Percentiles rank a stretch among this genome's conserved stretches.
Conservation (phyloP, 352 stramenopile species). For the Pythium pyrilobum region DNA sequence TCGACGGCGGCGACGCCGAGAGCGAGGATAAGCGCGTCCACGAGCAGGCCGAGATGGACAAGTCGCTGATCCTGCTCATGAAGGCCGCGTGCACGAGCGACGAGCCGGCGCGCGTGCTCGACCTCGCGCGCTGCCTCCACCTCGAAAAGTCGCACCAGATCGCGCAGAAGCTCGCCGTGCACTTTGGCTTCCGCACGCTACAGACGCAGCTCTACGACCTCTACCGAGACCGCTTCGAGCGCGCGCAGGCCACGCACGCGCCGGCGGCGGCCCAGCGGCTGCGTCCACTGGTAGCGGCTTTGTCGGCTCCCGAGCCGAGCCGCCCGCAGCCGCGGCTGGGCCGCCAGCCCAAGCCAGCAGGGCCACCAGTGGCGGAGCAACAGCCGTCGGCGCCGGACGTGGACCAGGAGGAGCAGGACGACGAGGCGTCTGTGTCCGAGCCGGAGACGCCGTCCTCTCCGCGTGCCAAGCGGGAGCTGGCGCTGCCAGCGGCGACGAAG, state of each 20-base stretch:
- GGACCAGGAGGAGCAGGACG: not conserved
- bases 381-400: slow-evolving; percentile 8
- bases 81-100: slow-evolving; percentile 68
- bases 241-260: slow-evolving; percentile 2
- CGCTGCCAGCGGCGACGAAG: not conserved
- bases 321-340: slow-evolving; percentile 17
- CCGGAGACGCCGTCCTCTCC: slow-evolving; percentile 12
- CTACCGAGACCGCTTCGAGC: slow-evolving; percentile 59
- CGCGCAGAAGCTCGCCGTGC: slow-evolving; percentile 73
- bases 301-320: slow-evolving; percentile 8
- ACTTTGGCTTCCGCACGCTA: slow-evolving; percentile 71
- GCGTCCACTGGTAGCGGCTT: not conserved
- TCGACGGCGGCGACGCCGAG: slow-evolving; percentile 22
- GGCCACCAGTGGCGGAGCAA: not conserved
- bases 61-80: slow-evolving; percentile 81
- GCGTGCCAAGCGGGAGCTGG: not conserved
- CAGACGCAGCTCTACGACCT: slow-evolving; percentile 70
- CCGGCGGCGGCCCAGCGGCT: not conserved
- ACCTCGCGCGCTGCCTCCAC: slow-evolving; percentile 77
- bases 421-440: not conserved
- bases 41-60: slow-evolving; percentile 80
- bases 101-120: slow-evolving; percentile 57
- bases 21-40: slow-evolving; percentile 35
- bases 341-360: slow-evolving; percentile 11
- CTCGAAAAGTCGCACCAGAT: slow-evolving; percentile 83